Evolutionary conservation across 2,329 filamentous ascomycete genomes (phyloP).

Genomic region (Paraphoma chrysanthemicola): DNA sequence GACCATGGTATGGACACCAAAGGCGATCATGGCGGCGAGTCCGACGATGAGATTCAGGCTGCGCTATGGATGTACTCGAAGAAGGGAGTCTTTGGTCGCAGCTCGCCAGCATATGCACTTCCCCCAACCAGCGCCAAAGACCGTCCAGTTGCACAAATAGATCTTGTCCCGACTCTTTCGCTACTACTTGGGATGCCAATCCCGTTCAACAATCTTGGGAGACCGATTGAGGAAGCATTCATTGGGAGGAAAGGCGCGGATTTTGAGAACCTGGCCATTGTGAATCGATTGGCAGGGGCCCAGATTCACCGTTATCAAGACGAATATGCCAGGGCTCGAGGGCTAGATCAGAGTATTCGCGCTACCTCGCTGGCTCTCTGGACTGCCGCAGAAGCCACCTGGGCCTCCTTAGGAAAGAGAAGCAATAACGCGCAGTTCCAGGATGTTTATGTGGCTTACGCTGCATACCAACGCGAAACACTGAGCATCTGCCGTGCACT

Average conservation of each 20-base stretch:
- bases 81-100: conserved; percentile 81
- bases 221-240: conserved; percentile 94
- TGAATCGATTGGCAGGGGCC: conserved; percentile 78
- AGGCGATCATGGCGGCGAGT: conserved; percentile 98
- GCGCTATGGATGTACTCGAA: conserved; percentile 99
- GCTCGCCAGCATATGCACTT: conserved; percentile 63
- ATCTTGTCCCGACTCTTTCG: conserved; percentile 90
- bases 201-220: conserved; percentile 93
- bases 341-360: conserved; percentile 67
- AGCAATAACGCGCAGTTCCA: conserved; percentile 48
- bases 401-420: conserved; percentile 53
- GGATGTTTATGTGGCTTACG: conserved; percentile 64
- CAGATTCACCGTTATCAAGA: conserved; percentile 90
- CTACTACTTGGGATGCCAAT: conserved; percentile 90
- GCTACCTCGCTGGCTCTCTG: conserved; percentile 66
- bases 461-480: conserved; percentile 78
- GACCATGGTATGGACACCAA: conserved; percentile 98
- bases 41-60: conserved; percentile 92
- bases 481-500: conserved; percentile 79
- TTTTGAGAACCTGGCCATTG: conserved; percentile 78
- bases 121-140: conserved; percentile 76
- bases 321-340: conserved; percentile 78
- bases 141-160: conserved; percentile 82
- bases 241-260: conserved; percentile 71
- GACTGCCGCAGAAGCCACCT: conserved; percentile 63